Conservation (phyloP, 306 rosid genomes). For the Crataegus laevigata region DNA sequence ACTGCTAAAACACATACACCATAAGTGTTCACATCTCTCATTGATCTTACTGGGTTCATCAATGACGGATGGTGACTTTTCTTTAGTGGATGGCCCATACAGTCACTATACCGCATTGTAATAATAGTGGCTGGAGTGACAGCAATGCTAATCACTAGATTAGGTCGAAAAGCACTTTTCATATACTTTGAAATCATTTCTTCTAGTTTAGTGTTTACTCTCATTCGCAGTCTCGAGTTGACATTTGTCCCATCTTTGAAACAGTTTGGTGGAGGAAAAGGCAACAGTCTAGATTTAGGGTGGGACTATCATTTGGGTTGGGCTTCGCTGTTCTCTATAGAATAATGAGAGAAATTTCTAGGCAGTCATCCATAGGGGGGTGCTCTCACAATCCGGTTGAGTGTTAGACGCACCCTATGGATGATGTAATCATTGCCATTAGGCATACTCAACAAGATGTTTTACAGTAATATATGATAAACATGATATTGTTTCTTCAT, state of each 20-base stretch:
- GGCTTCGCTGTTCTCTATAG: not conserved
- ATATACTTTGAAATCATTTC: not conserved
- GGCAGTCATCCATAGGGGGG: not conserved
- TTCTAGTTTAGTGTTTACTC: not conserved
- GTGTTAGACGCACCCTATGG: not conserved
- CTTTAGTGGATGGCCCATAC: not conserved
- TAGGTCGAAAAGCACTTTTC: not conserved
- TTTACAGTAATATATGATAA: not conserved
- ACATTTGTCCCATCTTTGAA: not conserved
- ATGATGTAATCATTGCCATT: not conserved
- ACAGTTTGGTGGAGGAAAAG: not conserved
- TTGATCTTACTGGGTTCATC: not conserved
- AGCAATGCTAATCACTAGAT: not conserved
- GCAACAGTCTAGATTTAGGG: not conserved
- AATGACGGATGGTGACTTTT: not conserved
- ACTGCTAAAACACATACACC: not conserved
- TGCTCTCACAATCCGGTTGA: not conserved
- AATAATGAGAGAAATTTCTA: not conserved
- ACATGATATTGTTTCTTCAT: not conserved
- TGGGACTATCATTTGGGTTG: not conserved
- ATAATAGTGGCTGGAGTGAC: not conserved
- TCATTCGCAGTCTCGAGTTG: not conserved
- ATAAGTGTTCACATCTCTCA: not conserved
- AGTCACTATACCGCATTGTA: not conserved
- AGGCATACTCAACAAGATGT: not conserved